Conservation (phyloP, 192 early-diverging fungal species). For the Backusella luteola region DNA sequence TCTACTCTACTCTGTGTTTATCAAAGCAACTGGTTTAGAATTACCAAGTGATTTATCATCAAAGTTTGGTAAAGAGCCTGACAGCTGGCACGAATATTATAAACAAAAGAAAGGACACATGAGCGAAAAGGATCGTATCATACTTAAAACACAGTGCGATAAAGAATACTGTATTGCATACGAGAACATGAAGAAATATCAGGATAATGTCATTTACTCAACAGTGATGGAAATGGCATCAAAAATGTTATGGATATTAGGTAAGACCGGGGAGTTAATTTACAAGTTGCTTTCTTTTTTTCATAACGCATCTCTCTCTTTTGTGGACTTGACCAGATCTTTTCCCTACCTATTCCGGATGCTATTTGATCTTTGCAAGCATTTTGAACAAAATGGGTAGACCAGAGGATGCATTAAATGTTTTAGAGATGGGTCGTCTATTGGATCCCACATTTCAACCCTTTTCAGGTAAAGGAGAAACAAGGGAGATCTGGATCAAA, state of each 20-base stretch:
- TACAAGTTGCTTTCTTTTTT: too few relatives aligned
- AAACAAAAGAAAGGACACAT: not conserved
- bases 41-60: not conserved
- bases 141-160: not conserved
- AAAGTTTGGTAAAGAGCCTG: slow-evolving; percentile 6
- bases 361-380: not conserved
- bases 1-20: not conserved
- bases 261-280: not conserved
- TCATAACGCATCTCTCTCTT: not conserved
- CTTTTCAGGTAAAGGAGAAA: not conserved
- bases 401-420: not conserved
- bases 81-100: not conserved
- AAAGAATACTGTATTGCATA: not conserved
- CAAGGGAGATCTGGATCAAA: not conserved
- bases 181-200: not conserved
- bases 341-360: not conserved
- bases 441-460: not conserved
- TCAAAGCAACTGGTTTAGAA: slow-evolving; percentile 2
- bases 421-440: not conserved
- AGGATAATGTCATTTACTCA: not conserved
- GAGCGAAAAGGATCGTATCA: not conserved
- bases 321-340: not conserved
- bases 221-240: not conserved
- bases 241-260: slow-evolving; percentile 9
- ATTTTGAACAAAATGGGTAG: not conserved